Conservation (phyloP, 495 filamentous ascomycete species). For the Aspergillus haitiensis region DNA sequence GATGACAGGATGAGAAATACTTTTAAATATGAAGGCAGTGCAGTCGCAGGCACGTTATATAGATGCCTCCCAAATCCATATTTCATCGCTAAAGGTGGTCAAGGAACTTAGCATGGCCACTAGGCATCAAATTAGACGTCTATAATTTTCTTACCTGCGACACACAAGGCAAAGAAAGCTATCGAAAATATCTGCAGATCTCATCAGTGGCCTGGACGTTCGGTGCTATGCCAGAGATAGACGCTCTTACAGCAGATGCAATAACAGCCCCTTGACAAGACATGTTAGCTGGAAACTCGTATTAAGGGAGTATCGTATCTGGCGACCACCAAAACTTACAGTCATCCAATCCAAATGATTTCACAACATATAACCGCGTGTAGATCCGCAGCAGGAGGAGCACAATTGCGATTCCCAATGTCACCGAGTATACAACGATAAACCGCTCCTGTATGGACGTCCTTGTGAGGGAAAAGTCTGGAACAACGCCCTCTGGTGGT, state of each 20-base stretch:
- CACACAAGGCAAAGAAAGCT: conserved; percentile 2
- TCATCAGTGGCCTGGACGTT: neutral
- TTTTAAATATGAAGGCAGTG: neutral
- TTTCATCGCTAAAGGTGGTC: neutral
- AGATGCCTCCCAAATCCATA: conserved; percentile 10
- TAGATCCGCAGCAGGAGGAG: conserved; percentile 5
- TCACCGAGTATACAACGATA: neutral
- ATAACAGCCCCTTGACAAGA: neutral
- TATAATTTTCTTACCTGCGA: conserved; percentile 2
- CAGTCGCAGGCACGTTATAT: conserved; percentile 2
- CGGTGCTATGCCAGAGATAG: neutral
- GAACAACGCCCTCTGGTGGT: neutral
- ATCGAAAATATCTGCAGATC: neutral
- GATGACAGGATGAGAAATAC: neutral
- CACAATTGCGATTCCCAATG: conserved; percentile 1
- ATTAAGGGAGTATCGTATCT: neutral
- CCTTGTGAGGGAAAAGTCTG: conserved; percentile 7
- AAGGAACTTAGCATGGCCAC: neutral
- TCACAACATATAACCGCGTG: conserved; percentile 3
- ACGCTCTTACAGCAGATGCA: conserved; percentile 1
- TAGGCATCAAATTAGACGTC: neutral
- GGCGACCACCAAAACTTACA: neutral
- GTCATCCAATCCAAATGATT: conserved; percentile 9
- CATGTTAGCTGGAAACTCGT: neutral
- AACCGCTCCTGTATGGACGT: conserved; percentile 2